phyloP scores from a whole-genome alignment of 2,329 filamentous ascomycete species.

The Aspergillus felis region DNA sequence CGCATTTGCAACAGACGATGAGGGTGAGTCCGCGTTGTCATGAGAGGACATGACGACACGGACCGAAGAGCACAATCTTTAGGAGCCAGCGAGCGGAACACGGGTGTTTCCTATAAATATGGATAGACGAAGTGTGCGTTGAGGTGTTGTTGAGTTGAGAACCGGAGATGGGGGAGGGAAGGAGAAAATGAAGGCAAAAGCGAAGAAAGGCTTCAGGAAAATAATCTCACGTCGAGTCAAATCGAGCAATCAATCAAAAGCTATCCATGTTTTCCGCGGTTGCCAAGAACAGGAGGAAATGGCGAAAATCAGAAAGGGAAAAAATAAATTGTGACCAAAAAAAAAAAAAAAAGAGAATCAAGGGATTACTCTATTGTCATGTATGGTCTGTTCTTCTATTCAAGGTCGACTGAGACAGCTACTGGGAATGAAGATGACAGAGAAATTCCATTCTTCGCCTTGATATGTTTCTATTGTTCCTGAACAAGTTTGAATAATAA shows the following conservation, averaged over 20 bases:
- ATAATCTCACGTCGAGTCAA: slow-evolving; percentile 4
- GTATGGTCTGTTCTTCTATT: background rate
- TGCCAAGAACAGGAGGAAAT: slow-evolving; percentile 14
- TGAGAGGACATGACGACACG: slow-evolving; percentile 42
- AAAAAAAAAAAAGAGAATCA: slow-evolving; percentile 1
- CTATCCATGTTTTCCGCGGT: slow-evolving; percentile 15
- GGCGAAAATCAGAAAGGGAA: slow-evolving; percentile 4
- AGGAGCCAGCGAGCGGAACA: slow-evolving; percentile 12
- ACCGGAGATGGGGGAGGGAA: slow-evolving; percentile 8
- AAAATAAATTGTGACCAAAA: background rate
- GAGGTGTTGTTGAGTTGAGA: slow-evolving; percentile 1
- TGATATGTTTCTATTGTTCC: background rate
- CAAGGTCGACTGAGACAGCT: background rate
- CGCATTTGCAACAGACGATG: slow-evolving; percentile 32
- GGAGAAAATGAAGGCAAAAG: slow-evolving; percentile 7
- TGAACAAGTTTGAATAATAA: background rate
- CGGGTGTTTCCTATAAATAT: slow-evolving; percentile 1
- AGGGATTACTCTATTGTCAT: slow-evolving; percentile 3
- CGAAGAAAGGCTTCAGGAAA: slow-evolving; percentile 4
- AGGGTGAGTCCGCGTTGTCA: slow-evolving; percentile 38
- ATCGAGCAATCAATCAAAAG: slow-evolving; percentile 9
- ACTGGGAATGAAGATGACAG: background rate
- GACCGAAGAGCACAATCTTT: slow-evolving; percentile 22
- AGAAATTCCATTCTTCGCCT: background rate
- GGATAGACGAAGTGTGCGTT: background rate